Conservation (phyloP, 129 eudicot genomes). For the Sambucus nigra region DNA sequence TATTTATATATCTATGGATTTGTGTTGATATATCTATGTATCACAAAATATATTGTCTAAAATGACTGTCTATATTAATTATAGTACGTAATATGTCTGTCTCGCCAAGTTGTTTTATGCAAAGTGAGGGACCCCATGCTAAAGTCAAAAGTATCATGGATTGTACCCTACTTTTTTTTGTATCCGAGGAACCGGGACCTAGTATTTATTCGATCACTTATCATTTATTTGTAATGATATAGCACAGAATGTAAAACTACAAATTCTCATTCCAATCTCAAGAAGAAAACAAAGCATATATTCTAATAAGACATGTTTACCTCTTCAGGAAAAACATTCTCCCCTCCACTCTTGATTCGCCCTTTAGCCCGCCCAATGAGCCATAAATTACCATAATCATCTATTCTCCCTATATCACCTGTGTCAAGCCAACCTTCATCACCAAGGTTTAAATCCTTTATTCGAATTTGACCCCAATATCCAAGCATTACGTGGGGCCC, state of each 20-base stretch:
- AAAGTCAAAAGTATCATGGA: too few relatives aligned
- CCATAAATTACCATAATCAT: constrained; percentile 73
- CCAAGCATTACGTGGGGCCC: constrained; percentile 84
- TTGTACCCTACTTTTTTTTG: too few relatives aligned
- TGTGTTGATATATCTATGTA: too few relatives aligned
- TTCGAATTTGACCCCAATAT: constrained; percentile 58
- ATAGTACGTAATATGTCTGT: too few relatives aligned
- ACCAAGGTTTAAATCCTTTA: not conserved
- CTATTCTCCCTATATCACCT: constrained; percentile 84
- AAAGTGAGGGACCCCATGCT: too few relatives aligned
- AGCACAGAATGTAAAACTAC: not conserved
- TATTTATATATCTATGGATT: too few relatives aligned
- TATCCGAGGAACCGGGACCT: too few relatives aligned
- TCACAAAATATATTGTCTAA: too few relatives aligned
- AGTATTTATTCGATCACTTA: not conserved
- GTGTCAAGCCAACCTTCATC: constrained; percentile 78
- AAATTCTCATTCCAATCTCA: not conserved
- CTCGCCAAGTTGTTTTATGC: too few relatives aligned
- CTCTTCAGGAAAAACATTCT: constrained; percentile 92
- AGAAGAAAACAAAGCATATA: not conserved
- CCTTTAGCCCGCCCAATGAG: constrained; percentile 81
- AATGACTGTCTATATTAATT: too few relatives aligned
- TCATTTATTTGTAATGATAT: not conserved
- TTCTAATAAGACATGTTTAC: constrained; percentile 18
- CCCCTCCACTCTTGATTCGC: constrained; percentile 92